Conservation (phyloP, 192 early-diverging fungal species). For the Backusella luteola region DNA sequence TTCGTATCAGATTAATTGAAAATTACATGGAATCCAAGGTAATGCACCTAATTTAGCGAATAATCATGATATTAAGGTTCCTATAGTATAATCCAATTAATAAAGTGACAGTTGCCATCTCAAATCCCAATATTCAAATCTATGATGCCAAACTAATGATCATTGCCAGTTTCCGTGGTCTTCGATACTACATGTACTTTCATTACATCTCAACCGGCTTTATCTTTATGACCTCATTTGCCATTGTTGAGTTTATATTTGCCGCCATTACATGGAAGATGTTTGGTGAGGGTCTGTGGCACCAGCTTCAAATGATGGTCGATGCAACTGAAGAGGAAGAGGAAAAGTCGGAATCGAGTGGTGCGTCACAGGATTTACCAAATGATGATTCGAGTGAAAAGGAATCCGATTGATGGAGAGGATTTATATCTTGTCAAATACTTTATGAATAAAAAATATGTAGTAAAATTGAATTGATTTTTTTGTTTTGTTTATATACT, state of each 20-base stretch:
- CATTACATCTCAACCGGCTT: slow-evolving; percentile 43
- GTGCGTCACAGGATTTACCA: background rate
- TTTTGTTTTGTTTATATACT: too few relatives aligned
- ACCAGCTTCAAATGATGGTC: background rate
- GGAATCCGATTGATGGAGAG: background rate
- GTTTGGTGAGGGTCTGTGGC: slow-evolving; percentile 28
- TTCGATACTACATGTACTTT: slow-evolving; percentile 57
- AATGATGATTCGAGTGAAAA: background rate
- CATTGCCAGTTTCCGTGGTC: slow-evolving; percentile 55
- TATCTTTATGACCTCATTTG: slow-evolving; percentile 42
- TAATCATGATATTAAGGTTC: too few relatives aligned
- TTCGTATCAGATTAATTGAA: slow-evolving; percentile 27
- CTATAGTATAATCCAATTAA: slow-evolving; percentile 30
- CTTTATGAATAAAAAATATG: too few relatives aligned
- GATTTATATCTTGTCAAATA: too few relatives aligned
- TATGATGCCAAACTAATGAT: slow-evolving; percentile 51
- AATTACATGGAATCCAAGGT: slow-evolving; percentile 28
- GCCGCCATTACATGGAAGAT: slow-evolving; percentile 47
- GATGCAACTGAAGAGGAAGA: background rate
- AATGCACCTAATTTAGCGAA: background rate
- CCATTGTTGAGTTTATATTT: slow-evolving; percentile 49
- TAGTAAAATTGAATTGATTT: too few relatives aligned
- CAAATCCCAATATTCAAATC: slow-evolving; percentile 42
- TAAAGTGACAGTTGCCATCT: slow-evolving; percentile 43
- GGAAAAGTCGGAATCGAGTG: background rate